phyloP scores from a whole-genome alignment of 495 filamentous ascomycete genomes.

The Penicillium waksmanii region DNA sequence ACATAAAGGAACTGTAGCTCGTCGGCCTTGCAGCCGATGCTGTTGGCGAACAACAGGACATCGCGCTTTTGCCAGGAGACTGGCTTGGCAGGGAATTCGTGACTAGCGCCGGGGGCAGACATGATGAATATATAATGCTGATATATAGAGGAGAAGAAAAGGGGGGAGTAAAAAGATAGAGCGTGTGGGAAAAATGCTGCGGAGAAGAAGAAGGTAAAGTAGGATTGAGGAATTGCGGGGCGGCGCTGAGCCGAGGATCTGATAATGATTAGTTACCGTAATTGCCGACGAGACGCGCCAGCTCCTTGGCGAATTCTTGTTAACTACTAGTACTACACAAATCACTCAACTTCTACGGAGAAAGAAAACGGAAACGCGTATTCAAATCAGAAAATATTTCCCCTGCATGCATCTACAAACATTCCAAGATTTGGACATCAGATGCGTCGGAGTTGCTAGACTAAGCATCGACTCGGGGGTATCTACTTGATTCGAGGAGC shows the following conservation, averaged over 20 bases:
- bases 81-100: constrained; percentile 71
- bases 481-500: constrained; percentile 56
- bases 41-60: constrained; percentile 82
- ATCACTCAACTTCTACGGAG: no score
- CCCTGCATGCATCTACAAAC: constrained; percentile 2
- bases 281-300: constrained; percentile 21
- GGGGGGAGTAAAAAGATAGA: neutral
- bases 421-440: constrained; percentile 28
- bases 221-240: constrained; percentile 31
- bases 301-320: constrained; percentile 15
- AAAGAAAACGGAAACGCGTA: constrained; percentile 1
- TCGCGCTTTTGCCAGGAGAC: constrained; percentile 88
- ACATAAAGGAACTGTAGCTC: constrained; percentile 93
- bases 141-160: neutral
- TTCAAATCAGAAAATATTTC: neutral
- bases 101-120: constrained; percentile 71
- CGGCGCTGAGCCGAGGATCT: constrained; percentile 35
- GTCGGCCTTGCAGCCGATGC: constrained; percentile 80
- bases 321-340: neutral
- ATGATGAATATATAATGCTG: constrained; percentile 25
- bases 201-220: constrained; percentile 21
- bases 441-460: constrained; percentile 47
- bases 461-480: constrained; percentile 58
- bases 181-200: constrained; percentile 2
- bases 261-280: constrained; percentile 31